A percentile compares a stretch with the other conserved stretches of the same genome.
phyloP scores from a whole-genome alignment of 2,329 filamentous ascomycete genomes.

The Bipolaris cookei region DNA sequence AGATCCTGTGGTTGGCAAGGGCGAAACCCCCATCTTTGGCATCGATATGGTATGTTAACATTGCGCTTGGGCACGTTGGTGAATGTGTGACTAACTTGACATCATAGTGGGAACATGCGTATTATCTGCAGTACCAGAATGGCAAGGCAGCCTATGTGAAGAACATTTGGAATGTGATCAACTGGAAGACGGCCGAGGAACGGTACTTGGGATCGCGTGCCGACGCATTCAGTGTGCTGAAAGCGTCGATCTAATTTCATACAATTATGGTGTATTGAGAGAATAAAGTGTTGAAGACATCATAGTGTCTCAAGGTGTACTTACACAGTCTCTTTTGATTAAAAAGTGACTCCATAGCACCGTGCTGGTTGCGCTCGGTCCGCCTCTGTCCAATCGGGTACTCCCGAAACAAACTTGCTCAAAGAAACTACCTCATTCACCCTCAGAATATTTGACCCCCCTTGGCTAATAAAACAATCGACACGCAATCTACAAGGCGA shows the following conservation, averaged over 20 bases:
- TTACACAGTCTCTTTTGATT: too few species aligned
- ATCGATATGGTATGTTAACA: slow-evolving; percentile 68
- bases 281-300: neutral
- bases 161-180: slow-evolving; percentile 79
- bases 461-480: slow-evolving; percentile 2
- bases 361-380: slow-evolving; percentile 27
- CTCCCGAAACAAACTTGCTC: slow-evolving; percentile 46
- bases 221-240: slow-evolving; percentile 50
- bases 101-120: slow-evolving; percentile 79
- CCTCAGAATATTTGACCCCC: slow-evolving; percentile 17
- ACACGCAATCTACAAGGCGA: neutral
- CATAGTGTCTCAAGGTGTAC: neutral
- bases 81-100: neutral
- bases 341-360: slow-evolving; percentile 22
- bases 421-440: slow-evolving; percentile 39
- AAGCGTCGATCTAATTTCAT: slow-evolving; percentile 39
- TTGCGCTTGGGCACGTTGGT: neutral
- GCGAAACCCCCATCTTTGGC: slow-evolving; percentile 72
- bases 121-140: slow-evolving; percentile 84
- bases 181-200: slow-evolving; percentile 74
- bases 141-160: slow-evolving; percentile 76
- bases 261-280: neutral
- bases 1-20: slow-evolving; percentile 70
- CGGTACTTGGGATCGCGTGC: slow-evolving; percentile 60
- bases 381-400: slow-evolving; percentile 38